Base-by-base conservation (phyloP, 192 early-diverging fungal species). In the Glomus cerebriforme region DNA sequence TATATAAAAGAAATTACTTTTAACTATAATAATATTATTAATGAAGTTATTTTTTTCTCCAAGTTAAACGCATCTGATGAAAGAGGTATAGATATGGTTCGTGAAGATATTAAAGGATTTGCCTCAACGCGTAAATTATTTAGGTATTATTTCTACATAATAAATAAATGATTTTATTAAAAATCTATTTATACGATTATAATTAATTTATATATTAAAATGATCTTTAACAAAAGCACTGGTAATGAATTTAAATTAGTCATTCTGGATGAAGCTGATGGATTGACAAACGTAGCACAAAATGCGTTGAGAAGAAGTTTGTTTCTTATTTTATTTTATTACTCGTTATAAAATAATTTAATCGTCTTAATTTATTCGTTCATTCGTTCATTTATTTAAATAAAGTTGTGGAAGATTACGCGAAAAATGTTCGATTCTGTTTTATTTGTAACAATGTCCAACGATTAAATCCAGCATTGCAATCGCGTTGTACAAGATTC, bases 101-200 rank as follows among this genome's bases (percentile, higher is more conserved):
- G 98, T 17, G 96, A 99, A 60, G 96, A 99, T 83, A 98, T 99
- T 84, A 98, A 98, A 83, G 97, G 89, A 66, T 99, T 98, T 93
- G 96, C 98, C 7, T 96, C 94, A 75, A 98, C 96, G 6, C 92
- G 94, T 63, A 98, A 91, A 74, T 94, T 99, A 45, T 97, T 97
- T 79, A 92, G 84, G 90, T 80, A 68, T 35, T 59, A 27, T 13
- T 10, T n/a, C 5, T n/a, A 59, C 2, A n/a, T 63, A 15, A 29
- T 7, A 2, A 26, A 29, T 12, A 26, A 29, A 15, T 24, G 22
- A 22, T 15, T 39, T 45, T 45, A 29, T 71, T 29, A 17, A 29
- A 27, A 24, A 24, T 34, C 7, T 68, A 7, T n/a, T 17, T n/a
- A 6, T n/a, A 8, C 6, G 15, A 7, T 39, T 65, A 24, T 15